Percentiles rank a stretch among this genome's conserved stretches.
phyloP scores from a whole-genome alignment of 768 basidiomycete species.

The Infundibulicybe gibba region DNA sequence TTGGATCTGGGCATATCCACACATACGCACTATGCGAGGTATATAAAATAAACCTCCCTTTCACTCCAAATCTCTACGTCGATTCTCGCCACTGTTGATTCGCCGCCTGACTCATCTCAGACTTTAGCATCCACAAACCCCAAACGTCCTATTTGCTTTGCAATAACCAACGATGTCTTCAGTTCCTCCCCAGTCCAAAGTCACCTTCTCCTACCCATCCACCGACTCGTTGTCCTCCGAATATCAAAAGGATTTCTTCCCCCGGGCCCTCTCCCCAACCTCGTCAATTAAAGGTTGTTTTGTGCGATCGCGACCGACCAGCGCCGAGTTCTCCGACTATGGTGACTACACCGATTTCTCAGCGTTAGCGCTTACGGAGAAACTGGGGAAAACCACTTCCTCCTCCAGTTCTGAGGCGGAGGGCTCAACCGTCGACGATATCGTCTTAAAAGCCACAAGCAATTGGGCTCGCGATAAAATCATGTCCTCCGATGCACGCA shows the following conservation, averaged over 20 bases:
- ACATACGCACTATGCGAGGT: too few relatives aligned
- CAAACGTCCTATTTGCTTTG: too few relatives aligned
- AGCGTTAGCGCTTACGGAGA: not conserved
- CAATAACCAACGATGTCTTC: too few relatives aligned
- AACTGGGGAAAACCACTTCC: not conserved
- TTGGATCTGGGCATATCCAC: too few relatives aligned
- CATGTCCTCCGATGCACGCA: constrained; percentile 2
- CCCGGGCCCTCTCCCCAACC: constrained; percentile 9
- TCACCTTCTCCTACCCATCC: too few relatives aligned
- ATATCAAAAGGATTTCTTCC: not conserved
- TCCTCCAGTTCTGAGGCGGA: not conserved
- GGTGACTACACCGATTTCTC: constrained; percentile 5
- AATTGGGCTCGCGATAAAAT: constrained; percentile 2
- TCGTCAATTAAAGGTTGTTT: constrained; percentile 14
- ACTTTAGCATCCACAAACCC: too few relatives aligned
- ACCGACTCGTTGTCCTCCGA: too few relatives aligned
- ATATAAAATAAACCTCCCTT: too few relatives aligned
- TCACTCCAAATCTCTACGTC: too few relatives aligned
- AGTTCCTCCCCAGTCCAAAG: too few relatives aligned
- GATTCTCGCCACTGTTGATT: too few relatives aligned
- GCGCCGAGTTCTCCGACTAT: constrained; percentile 5
- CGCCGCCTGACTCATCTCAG: too few relatives aligned
- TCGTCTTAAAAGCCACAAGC: constrained; percentile 1
- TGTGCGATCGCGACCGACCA: constrained; percentile 10
- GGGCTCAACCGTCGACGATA: constrained; percentile 2